Conservation (phyloP, 139 green algal genomes). For the Pleodorina starrii region DNA sequence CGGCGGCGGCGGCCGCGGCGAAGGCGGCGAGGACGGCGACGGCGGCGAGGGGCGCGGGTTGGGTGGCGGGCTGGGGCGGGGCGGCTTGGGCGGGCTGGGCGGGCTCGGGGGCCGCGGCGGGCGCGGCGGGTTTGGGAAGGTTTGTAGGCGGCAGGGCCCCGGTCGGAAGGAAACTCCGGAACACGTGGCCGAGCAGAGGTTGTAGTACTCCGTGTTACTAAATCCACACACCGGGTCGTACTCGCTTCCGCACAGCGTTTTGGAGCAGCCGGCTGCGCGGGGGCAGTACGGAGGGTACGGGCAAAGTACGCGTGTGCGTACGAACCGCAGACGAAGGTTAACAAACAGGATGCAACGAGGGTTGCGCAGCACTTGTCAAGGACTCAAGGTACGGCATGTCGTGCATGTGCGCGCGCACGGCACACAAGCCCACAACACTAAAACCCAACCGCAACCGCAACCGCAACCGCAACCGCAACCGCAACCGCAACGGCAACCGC, state of each 20-base stretch:
- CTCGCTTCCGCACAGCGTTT: background rate
- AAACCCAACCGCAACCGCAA: too few relatives aligned
- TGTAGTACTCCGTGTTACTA: background rate
- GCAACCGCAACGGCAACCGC: too few relatives aligned
- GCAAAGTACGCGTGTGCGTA: too few relatives aligned
- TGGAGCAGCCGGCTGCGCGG: background rate
- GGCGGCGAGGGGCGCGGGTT: background rate
- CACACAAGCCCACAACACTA: too few relatives aligned
- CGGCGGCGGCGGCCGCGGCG: background rate
- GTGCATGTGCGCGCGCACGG: too few relatives aligned
- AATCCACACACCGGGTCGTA: constrained; percentile 16
- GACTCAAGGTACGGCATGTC: background rate
- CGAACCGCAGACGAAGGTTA: too few relatives aligned
- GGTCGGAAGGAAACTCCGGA: background rate
- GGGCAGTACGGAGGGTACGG: too few relatives aligned
- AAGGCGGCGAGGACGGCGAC: background rate
- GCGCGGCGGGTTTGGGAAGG: background rate
- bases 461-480: too few relatives aligned
- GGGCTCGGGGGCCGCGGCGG: background rate
- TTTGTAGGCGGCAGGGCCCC: background rate
- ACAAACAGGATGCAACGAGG: background rate
- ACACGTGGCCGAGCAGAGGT: constrained; percentile 16
- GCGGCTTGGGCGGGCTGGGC: background rate
- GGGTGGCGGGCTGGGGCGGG: background rate
- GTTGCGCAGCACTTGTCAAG: background rate